Conservation (phyloP, 305 asterid genomes). For the Euphrasia arctica region DNA sequence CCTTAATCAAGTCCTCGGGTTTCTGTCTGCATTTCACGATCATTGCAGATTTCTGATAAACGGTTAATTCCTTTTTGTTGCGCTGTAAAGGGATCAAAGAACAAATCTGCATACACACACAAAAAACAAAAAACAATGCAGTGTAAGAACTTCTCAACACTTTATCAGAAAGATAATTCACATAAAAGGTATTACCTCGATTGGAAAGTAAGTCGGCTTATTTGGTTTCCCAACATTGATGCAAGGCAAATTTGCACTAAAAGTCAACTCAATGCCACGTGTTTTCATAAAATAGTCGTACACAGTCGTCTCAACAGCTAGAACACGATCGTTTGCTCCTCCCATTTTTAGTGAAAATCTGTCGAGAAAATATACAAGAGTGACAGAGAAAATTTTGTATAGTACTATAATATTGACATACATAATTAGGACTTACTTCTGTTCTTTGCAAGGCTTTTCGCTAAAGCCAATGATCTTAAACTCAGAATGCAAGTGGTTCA, state of each 20-base stretch:
- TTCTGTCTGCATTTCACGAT: constrained; percentile 47
- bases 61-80: constrained; percentile 35
- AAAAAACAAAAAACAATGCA: not conserved
- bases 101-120: constrained; percentile 40
- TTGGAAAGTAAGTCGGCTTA: constrained; percentile 47
- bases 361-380: constrained; percentile 4
- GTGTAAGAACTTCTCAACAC: constrained; percentile 1
- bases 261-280: constrained; percentile 46
- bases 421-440: constrained; percentile 43
- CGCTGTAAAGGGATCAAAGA: constrained; percentile 48
- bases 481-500: constrained; percentile 49
- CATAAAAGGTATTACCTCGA: constrained; percentile 41
- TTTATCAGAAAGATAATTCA: not conserved
- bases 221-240: constrained; percentile 60
- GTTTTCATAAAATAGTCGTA: constrained; percentile 57
- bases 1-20: constrained; percentile 49
- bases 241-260: constrained; percentile 63
- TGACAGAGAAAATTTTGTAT: not conserved
- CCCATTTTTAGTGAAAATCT: constrained; percentile 50
- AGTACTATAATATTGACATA: not conserved
- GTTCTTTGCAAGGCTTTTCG: constrained; percentile 57
- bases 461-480: constrained; percentile 63
- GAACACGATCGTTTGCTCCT: constrained; percentile 30
- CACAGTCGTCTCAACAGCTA: constrained; percentile 45
- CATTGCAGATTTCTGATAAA: constrained; percentile 44